These are phyloP conservation scores for Paulownia fortunei DNA, from an alignment of 257 asterid genomes.

Conservation along the genomic window DNA sequence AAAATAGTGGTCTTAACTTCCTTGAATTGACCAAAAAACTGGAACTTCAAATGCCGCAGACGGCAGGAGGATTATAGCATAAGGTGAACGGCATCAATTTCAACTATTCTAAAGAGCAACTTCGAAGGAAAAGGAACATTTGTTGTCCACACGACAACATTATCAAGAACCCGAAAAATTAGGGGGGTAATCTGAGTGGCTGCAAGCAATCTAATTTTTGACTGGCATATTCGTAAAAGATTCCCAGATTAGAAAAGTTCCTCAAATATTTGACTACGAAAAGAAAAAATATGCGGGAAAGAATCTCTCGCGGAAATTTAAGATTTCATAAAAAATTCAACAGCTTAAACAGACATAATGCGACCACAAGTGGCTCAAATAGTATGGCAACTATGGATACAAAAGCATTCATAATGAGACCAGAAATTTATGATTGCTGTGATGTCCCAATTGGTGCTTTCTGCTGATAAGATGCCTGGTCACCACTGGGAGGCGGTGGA, in stretches of 20 bases:
- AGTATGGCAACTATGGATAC: neutral
- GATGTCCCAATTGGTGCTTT: constrained; percentile 46
- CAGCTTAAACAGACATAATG: neutral
- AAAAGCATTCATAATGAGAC: neutral
- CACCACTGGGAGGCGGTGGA: constrained; percentile 53
- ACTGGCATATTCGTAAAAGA: neutral
- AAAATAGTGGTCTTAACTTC: too few relatives aligned
- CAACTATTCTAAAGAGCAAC: neutral
- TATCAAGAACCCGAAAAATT: neutral
- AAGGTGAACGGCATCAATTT: neutral
- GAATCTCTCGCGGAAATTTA: too few relatives aligned
- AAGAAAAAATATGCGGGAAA: too few relatives aligned
- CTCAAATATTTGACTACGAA: neutral
- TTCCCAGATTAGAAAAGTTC: neutral
- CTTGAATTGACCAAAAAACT: neutral
- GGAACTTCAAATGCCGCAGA: neutral
- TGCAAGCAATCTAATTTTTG: neutral
- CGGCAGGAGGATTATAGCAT: too few relatives aligned
- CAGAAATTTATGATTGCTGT: constrained; percentile 31
- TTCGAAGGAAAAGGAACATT: neutral
- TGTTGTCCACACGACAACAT: neutral
- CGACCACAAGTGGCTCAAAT: neutral
- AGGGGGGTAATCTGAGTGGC: neutral
- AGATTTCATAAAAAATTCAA: constrained; percentile 1
- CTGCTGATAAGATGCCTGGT: constrained; percentile 50